These are phyloP conservation scores for Eucalyptus rudis DNA, from an alignment of 345 rosid genomes.

Conservation along the genomic window DNA sequence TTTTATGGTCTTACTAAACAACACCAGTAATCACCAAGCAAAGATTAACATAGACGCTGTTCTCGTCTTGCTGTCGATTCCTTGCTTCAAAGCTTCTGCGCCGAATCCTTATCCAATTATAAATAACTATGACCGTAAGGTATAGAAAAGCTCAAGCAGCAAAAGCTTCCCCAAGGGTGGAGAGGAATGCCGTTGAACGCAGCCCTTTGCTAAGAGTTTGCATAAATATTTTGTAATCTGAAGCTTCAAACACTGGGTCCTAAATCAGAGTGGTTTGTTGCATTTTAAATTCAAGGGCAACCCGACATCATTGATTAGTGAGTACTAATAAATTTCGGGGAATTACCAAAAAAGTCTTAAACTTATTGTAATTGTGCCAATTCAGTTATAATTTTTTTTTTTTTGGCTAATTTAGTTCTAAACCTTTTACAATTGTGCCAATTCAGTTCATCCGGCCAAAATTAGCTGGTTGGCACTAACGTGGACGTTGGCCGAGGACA, in stretches of 20 bases:
- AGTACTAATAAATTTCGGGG: too few relatives aligned
- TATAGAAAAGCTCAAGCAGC: neutral
- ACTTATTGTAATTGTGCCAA: fast-evolving
- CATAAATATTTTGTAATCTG: neutral
- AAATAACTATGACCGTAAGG: neutral
- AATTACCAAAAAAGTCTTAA: too few relatives aligned
- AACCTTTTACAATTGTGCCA: fast-evolving
- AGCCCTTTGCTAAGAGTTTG: neutral
- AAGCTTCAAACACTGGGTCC: neutral
- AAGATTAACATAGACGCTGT: neutral
- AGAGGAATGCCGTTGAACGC: neutral
- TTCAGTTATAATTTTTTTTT: too few relatives aligned
- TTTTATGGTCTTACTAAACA: neutral
- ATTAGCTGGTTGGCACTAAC: fast-evolving
- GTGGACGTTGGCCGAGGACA: fast-evolving
- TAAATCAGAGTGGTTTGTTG: neutral
- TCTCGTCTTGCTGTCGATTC: neutral
- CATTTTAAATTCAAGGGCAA: neutral
- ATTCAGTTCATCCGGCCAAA: too few relatives aligned
- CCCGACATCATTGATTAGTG: neutral
- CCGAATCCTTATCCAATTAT: neutral
- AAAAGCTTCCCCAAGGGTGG: neutral
- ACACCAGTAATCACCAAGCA: neutral
- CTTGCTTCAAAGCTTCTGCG: neutral
- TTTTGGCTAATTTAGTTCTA: fast-evolving